Conservation (phyloP, 768 basidiomycete species). For the Lactarius tabidus region DNA sequence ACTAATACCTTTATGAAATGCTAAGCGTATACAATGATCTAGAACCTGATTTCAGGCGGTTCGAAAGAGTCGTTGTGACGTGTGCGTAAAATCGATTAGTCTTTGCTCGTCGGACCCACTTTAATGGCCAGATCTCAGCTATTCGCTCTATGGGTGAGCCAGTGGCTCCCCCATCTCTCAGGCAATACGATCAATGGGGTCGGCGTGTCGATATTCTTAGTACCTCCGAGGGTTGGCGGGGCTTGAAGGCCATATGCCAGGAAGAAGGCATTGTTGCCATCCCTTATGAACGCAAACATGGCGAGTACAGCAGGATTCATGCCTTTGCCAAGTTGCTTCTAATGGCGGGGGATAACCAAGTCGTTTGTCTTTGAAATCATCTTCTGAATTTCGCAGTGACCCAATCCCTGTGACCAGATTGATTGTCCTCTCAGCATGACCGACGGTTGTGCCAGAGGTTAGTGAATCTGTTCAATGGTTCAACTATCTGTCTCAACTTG, state of each 20-base stretch:
- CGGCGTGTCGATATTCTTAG: conserved; percentile 57
- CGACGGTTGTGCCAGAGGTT: conserved; percentile 66
- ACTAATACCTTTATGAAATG: not conserved
- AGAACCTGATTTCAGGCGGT: conserved; percentile 54
- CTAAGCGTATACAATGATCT: conserved; percentile 46
- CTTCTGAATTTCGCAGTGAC: not conserved
- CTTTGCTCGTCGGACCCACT: not conserved
- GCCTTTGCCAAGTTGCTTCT: conserved; percentile 64
- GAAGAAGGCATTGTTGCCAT: conserved; percentile 64
- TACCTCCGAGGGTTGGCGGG: conserved; percentile 71
- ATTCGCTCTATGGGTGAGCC: conserved; percentile 46
- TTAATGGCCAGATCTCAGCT: conserved; percentile 34
- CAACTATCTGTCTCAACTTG: not conserved
- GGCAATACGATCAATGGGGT: conserved; percentile 76
- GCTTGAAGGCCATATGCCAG: conserved; percentile 57
- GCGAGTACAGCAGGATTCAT: conserved; percentile 56
- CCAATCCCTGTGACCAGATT: conserved; percentile 37
- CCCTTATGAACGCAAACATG: conserved; percentile 60
- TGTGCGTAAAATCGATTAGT: conserved; percentile 34
- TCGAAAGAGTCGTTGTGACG: conserved; percentile 54
- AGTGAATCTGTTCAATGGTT: conserved; percentile 3
- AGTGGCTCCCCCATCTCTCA: conserved; percentile 47
- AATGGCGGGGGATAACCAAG: conserved; percentile 60
- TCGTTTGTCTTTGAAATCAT: conserved; percentile 37
- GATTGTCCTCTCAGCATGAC: conserved; percentile 79